A percentile compares a stretch with the other conserved stretches of the same genome.
Conservation (phyloP, 2,329 filamentous ascomycete genomes). For the Helicocarpus griseus region DNA sequence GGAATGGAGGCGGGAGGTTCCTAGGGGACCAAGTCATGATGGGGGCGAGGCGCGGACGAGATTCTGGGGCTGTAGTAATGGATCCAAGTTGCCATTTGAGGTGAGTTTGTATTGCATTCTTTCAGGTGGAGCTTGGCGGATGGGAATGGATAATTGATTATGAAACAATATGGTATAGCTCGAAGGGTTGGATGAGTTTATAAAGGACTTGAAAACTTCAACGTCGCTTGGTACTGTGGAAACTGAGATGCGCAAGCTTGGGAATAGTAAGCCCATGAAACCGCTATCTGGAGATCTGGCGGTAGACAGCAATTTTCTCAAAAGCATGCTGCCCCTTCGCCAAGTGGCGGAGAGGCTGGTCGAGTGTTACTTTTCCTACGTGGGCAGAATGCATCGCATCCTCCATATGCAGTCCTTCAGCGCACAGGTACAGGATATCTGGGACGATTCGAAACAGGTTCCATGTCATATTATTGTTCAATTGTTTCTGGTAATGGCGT, state of each 20-base stretch:
- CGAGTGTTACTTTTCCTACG: conserved; percentile 28
- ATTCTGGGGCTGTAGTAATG: conserved; percentile 31
- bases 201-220: conserved; percentile 27
- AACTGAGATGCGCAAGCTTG: conserved; percentile 25
- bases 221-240: conserved; percentile 26
- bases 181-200: conserved; percentile 27
- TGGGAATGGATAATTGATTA: background rate
- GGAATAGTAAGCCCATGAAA: conserved; percentile 14
- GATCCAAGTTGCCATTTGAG: conserved; percentile 30
- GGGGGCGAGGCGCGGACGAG: conserved; percentile 32
- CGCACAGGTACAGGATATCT: conserved; percentile 28
- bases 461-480: conserved; percentile 27
- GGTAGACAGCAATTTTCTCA: conserved; percentile 22
- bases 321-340: conserved; percentile 26
- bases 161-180: conserved; percentile 22
- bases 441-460: conserved; percentile 20
- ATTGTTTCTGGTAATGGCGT: conserved; percentile 28
- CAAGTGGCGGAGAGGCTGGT: conserved; percentile 29
- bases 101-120: conserved; percentile 13
- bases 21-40: conserved; percentile 27
- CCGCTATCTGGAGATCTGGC: conserved; percentile 22
- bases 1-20: conserved; percentile 10
- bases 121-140: background rate
- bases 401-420: conserved; percentile 33
- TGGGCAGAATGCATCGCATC: conserved; percentile 32